These are phyloP conservation scores for Coniochaeta hoffmannii DNA, from an alignment of 2,329 filamentous ascomycete genomes.

Conservation along the genomic window DNA sequence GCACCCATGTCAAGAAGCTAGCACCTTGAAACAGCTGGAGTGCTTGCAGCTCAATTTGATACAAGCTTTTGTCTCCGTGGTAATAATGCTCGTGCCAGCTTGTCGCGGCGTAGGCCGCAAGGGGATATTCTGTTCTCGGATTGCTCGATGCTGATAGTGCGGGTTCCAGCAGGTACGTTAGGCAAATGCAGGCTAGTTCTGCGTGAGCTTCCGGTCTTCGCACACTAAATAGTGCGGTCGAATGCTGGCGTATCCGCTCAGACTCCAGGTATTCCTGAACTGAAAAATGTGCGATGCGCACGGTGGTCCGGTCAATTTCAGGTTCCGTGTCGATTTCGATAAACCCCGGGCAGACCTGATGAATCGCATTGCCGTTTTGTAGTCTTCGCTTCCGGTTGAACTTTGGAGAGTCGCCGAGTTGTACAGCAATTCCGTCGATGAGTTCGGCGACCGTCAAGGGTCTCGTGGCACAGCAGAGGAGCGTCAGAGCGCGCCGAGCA, in stretches of 20 bases:
- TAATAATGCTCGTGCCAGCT: neutral
- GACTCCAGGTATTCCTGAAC: slow-evolving; percentile 11
- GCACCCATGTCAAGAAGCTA: neutral
- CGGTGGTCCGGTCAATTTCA: neutral
- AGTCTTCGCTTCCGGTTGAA: slow-evolving; percentile 9
- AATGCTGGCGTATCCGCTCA: slow-evolving; percentile 4
- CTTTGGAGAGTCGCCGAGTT: slow-evolving; percentile 8
- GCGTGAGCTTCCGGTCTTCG: slow-evolving; percentile 5
- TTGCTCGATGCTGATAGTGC: neutral
- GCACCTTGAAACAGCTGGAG: neutral
- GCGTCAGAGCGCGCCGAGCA: slow-evolving; percentile 6
- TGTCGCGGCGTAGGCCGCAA: neutral
- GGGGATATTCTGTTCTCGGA: neutral
- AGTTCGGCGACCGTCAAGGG: slow-evolving; percentile 8
- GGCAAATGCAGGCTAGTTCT: slow-evolving; percentile 8
- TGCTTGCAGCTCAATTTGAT: neutral
- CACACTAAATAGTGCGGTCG: slow-evolving; percentile 4
- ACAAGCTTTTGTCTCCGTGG: neutral
- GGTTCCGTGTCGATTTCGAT: slow-evolving; percentile 5
- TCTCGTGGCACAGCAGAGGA: slow-evolving; percentile 7
- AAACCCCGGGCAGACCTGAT: slow-evolving; percentile 10
- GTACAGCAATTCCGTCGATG: slow-evolving; percentile 11
- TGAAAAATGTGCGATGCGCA: slow-evolving; percentile 11
- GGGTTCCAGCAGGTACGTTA: slow-evolving; percentile 8
- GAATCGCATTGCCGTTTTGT: slow-evolving; percentile 5